Conservation (phyloP, 2,329 filamentous ascomycete genomes). For the Diaporthe longicolla region DNA sequence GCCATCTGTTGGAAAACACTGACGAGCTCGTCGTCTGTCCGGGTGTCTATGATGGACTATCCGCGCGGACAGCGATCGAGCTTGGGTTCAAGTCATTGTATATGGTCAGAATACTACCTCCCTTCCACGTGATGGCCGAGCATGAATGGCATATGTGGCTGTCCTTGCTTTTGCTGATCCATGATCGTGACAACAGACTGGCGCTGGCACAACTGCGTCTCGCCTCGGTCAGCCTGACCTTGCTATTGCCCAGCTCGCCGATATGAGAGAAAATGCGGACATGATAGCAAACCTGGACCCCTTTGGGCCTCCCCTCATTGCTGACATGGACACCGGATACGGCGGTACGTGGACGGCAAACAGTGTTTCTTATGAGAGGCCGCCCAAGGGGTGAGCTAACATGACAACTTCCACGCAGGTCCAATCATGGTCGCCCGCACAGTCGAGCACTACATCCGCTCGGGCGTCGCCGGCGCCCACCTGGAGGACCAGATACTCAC, state of each 20-base stretch:
- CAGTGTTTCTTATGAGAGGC: no score
- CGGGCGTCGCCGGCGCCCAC: constrained; percentile 61
- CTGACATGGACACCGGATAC: constrained; percentile 69
- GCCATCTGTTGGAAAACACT: constrained; percentile 49
- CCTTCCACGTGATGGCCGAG: no score
- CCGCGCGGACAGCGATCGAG: constrained; percentile 69
- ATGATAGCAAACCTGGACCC: constrained; percentile 67
- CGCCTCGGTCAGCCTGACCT: constrained; percentile 74
- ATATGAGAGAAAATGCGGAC: constrained; percentile 66
- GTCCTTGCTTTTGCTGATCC: not conserved
- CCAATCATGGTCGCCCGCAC: constrained; percentile 56
- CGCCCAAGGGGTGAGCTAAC: constrained; percentile 9
- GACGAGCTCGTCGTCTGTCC: constrained; percentile 66
- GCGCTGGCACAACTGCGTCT: constrained; percentile 73
- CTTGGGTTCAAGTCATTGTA: constrained; percentile 72
- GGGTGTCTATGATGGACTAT: constrained; percentile 75
- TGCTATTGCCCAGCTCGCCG: constrained; percentile 65
- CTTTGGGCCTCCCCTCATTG: constrained; percentile 61
- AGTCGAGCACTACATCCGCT: constrained; percentile 66
- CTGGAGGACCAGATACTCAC: constrained; percentile 54
- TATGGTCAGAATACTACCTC: constrained; percentile 63
- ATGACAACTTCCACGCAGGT: constrained; percentile 44
- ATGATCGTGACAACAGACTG: constrained; percentile 59
- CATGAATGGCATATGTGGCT: not conserved
- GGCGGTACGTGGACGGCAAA: constrained; percentile 55